Evolutionary conservation across 2,329 filamentous ascomycete genomes (phyloP).

Genomic region (Ophiostoma ulmi): DNA sequence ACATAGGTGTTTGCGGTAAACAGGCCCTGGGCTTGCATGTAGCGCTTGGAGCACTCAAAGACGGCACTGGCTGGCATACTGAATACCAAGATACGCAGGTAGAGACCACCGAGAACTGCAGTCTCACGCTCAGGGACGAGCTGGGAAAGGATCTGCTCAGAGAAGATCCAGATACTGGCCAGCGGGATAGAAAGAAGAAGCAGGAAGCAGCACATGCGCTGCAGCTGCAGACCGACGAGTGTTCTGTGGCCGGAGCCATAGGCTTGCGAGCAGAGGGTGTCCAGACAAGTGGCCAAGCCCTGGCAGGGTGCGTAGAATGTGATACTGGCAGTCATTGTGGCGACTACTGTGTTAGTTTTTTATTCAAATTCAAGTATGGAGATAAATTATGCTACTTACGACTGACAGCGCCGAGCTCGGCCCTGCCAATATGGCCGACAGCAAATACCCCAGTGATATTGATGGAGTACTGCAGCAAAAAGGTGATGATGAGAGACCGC

Average conservation of each 20-base stretch:
- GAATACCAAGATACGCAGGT: conserved; percentile 63
- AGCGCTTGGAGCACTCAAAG: conserved; percentile 74
- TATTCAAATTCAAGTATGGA: neutral
- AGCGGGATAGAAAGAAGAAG: conserved; percentile 66
- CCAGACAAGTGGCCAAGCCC: conserved; percentile 81
- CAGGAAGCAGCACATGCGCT: conserved; percentile 75
- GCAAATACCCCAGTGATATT: conserved; percentile 78
- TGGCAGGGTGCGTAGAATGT: conserved; percentile 72
- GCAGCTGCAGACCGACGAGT: conserved; percentile 76
- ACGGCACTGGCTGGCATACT: conserved; percentile 70
- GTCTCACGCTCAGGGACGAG: conserved; percentile 70
- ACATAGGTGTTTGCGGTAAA: conserved; percentile 78
- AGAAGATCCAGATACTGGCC: conserved; percentile 61
- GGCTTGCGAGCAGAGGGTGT: conserved; percentile 89
- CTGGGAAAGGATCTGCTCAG: conserved; percentile 55
- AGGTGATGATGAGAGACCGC: conserved; percentile 65
- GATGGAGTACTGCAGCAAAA: conserved; percentile 75
- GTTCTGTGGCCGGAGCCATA: conserved; percentile 88
- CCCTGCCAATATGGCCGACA: conserved; percentile 67
- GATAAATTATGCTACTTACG: conserved; percentile 32
- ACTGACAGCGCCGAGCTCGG: conserved; percentile 62
- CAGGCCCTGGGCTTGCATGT: conserved; percentile 74
- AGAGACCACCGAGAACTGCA: conserved; percentile 65
- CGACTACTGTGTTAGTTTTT: conserved; percentile 38
- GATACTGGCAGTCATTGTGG: conserved; percentile 75